These are phyloP conservation scores for Apiotrichum sp. DNA, from an alignment of 1,284 basidiomycete species.

Conservation along the genomic window DNA sequence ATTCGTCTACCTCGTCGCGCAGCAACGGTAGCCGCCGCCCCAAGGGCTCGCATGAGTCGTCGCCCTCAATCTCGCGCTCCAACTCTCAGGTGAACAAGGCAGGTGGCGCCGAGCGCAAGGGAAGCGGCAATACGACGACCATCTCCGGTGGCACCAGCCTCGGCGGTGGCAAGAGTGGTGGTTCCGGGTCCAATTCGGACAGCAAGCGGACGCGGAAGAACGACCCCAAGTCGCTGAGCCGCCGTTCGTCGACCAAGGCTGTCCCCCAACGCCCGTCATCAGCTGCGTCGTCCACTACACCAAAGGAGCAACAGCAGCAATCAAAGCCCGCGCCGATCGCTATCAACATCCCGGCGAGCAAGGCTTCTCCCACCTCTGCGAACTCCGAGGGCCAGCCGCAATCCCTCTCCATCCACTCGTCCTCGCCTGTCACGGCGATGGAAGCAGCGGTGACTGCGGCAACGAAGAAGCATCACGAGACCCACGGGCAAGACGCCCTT, in stretches of 20 bases:
- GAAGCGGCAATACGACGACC: conserved; percentile 33
- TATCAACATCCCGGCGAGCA: background rate
- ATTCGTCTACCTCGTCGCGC: conserved; percentile 20
- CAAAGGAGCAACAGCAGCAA: too few species aligned
- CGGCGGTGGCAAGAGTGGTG: conserved; percentile 12
- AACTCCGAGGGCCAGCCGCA: conserved; percentile 9
- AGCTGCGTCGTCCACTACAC: conserved; percentile 10
- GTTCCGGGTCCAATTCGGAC: background rate
- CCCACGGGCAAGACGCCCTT: conserved; percentile 6
- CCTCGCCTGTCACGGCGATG: conserved; percentile 34
- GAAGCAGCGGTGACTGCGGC: conserved; percentile 39
- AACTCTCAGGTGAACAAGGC: conserved; percentile 16
- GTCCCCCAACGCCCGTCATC: conserved; percentile 10
- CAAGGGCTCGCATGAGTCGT: conserved; percentile 15
- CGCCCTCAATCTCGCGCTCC: conserved; percentile 26
- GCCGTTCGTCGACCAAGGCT: conserved; percentile 8
- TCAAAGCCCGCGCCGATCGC: conserved; percentile 6
- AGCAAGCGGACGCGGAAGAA: conserved; percentile 18
- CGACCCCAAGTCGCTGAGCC: conserved; percentile 12
- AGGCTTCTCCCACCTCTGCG: background rate
- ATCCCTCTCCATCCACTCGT: conserved; percentile 28
- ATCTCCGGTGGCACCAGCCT: conserved; percentile 38
- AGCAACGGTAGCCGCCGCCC: conserved; percentile 24
- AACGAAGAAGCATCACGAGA: conserved; percentile 14
- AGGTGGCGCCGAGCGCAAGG: conserved; percentile 20